Evolutionary conservation across 768 basidiomycete genomes (phyloP).

Genomic region (Lactarius sp.): DNA sequence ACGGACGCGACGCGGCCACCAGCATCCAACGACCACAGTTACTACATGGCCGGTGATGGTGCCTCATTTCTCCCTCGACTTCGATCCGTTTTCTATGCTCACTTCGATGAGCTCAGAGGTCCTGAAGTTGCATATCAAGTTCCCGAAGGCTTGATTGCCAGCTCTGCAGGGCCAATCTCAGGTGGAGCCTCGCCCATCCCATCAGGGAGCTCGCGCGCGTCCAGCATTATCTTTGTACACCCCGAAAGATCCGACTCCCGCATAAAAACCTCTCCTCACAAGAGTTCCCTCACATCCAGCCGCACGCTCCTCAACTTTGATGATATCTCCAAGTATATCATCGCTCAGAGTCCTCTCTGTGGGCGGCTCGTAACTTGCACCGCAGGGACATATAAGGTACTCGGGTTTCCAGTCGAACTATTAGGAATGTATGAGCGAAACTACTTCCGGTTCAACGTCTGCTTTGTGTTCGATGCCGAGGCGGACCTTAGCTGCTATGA

Average conservation of each 20-base stretch:
- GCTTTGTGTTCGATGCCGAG: constrained; percentile 90
- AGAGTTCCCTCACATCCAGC: constrained; percentile 43
- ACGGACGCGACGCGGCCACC: too few relatives aligned
- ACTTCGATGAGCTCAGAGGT: constrained; percentile 81
- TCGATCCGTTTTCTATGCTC: constrained; percentile 89
- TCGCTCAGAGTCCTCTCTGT: constrained; percentile 81
- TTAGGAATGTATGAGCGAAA: constrained; percentile 72
- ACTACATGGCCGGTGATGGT: constrained; percentile 40
- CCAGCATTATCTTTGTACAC: constrained; percentile 43
- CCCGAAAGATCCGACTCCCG: constrained; percentile 43
- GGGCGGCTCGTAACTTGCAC: constrained; percentile 86
- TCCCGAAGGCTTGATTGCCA: constrained; percentile 81
- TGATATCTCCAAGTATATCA: constrained; percentile 90
- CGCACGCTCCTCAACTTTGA: constrained; percentile 78
- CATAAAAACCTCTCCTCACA: constrained; percentile 32
- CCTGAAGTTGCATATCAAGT: constrained; percentile 92
- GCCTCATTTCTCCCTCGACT: constrained; percentile 76
- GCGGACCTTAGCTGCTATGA: constrained; percentile 96
- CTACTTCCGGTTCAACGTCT: constrained; percentile 90
- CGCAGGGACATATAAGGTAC: constrained; percentile 75
- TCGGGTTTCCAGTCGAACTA: constrained; percentile 86
- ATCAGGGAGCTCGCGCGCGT: constrained; percentile 43
- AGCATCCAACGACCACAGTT: too few relatives aligned
- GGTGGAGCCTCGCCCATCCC: constrained; percentile 35
- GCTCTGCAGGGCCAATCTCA: constrained; percentile 26